Conservation (phyloP, 164 flowering plant species). For the Houttuynia cordata region DNA sequence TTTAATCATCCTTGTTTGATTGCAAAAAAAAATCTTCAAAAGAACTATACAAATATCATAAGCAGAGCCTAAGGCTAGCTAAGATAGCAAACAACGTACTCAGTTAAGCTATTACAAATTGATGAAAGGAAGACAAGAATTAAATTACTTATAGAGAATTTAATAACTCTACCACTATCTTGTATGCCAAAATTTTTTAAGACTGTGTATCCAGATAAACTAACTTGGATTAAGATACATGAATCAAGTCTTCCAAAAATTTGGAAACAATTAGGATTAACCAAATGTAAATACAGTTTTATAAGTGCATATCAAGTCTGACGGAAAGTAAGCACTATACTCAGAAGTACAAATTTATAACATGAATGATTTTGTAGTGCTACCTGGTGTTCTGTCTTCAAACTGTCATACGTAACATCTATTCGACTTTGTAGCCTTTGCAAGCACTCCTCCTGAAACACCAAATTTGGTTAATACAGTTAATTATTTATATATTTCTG, state of each 20-base stretch:
- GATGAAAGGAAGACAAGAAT: not conserved
- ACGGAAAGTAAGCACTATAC: too few relatives aligned
- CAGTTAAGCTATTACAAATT: not conserved
- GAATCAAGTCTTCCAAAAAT: not conserved
- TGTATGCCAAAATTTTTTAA: not conserved
- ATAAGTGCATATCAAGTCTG: not conserved
- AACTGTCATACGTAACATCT: slow-evolving; percentile 79
- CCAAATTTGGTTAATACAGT: not conserved
- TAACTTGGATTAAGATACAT: not conserved
- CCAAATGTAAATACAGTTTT: not conserved
- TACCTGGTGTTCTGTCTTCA: slow-evolving; percentile 83
- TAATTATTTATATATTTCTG: too few relatives aligned
- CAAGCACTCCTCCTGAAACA: slow-evolving; percentile 78
- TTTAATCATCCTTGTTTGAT: too few relatives aligned
- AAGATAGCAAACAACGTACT: too few relatives aligned
- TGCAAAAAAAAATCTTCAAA: too few relatives aligned
- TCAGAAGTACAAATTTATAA: too few relatives aligned
- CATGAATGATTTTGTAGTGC: too few relatives aligned
- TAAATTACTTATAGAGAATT: not conserved
- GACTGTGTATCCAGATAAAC: not conserved
- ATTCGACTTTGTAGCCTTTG: slow-evolving; percentile 70
- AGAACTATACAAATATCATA: too few relatives aligned
- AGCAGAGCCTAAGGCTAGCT: not conserved
- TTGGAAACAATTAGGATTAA: not conserved
- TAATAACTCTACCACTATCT: not conserved